Percentiles rank a stretch among this genome's conserved stretches.
These are phyloP conservation scores for Trichomonascaceae sp. DNA, from an alignment of 1,139 yeast species.

Conservation along the genomic window DNA sequence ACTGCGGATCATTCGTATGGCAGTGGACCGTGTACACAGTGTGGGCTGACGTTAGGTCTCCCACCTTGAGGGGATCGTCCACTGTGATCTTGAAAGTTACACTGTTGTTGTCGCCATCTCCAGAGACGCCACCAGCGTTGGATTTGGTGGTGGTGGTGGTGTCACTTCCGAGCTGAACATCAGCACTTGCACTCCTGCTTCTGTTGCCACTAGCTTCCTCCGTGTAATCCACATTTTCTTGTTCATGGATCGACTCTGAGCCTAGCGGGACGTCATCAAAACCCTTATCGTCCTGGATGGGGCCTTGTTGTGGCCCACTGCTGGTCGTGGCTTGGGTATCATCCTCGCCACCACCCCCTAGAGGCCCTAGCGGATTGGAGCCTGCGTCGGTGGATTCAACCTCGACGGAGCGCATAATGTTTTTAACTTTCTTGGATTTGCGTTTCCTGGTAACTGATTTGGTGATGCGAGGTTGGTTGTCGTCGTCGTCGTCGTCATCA, in stretches of 20 bases:
- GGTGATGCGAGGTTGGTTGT: background rate
- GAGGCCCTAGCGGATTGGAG: background rate
- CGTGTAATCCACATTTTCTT: too few species aligned
- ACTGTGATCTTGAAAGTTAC: conserved; percentile 47
- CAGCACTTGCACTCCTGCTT: too few species aligned
- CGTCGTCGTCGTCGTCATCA: background rate
- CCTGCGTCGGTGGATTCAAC: background rate
- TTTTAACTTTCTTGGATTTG: background rate
- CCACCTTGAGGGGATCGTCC: conserved; percentile 86
- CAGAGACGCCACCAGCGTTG: too few species aligned
- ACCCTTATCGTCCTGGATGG: too few species aligned
- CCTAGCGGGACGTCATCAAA: too few species aligned
- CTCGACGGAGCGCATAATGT: background rate
- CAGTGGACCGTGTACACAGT: conserved; percentile 75
- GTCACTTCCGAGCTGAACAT: too few species aligned
- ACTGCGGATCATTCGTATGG: conserved; percentile 31
- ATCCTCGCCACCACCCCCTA: too few species aligned
- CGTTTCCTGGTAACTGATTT: background rate
- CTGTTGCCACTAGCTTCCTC: too few species aligned
- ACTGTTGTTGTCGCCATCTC: background rate
- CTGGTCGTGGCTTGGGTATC: too few species aligned
- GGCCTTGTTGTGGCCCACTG: too few species aligned
- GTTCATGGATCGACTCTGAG: too few species aligned
- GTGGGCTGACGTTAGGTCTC: conserved; percentile 80
- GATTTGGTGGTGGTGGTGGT: too few species aligned